Base-by-base conservation (phyloP, 2,329 filamentous ascomycete species). In the Zymoseptoria crescenta region DNA sequence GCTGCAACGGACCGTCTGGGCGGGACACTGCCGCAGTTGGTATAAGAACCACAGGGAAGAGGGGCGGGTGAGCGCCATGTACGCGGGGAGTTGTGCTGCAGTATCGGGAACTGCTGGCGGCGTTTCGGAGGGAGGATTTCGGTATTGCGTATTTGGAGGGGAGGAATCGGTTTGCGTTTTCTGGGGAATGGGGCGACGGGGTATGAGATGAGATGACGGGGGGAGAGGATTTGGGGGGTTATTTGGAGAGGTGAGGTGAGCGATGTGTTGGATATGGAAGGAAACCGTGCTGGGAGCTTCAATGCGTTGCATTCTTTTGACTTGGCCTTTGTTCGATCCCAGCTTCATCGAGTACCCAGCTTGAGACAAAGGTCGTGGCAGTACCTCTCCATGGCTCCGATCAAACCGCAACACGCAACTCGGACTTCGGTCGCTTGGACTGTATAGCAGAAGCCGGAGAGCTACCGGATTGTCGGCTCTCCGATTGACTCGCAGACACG, bases 51-150 rank as follows among this genome's bases (percentile, higher is more conserved):
- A 62, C 20, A 56, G 58, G 0, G 55, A 56, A 48, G 62, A 61
- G 0, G 28, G 59, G 4, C 50, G 59, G 16, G 59, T 65, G 1
- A 65, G 59, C 13, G 63, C 61, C 0, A 28, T 65, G 2, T 65
- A 61, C 59, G 52, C 59, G 19, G 63, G 66, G 24, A 60, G 61
- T n/a, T 49, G 63, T 62, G 4, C 24, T 56, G 20, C 59, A 62
- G 28, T 62, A 57, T 49, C 54, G 57, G 13, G 52, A 59, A 9
- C 45, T 61, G 57, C 28, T 61, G 54, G n/a, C 56, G 24, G 49
- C 56, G 29, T 72, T 80, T 13, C 70, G 79, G 6, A 70, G 70
- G 1, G 78, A 80, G 62, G 77, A 80, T 62, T 80, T 79, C 62
- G 74, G 79, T 2, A 73, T 80, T 41, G 68, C 68, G 52, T 80